phyloP scores from a whole-genome alignment of 192 early-diverging fungal species.

The Glomus cerebriforme region DNA sequence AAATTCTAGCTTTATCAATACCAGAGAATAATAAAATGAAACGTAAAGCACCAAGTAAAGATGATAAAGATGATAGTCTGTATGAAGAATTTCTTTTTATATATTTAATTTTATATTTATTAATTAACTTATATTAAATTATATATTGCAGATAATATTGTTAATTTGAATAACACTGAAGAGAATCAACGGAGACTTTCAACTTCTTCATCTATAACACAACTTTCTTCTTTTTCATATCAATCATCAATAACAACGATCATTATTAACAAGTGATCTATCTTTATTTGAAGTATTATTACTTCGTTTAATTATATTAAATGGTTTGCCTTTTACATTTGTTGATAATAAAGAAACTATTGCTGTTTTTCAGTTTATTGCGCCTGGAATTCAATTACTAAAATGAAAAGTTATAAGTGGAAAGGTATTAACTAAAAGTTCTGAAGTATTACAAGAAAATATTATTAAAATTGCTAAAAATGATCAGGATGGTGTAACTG shows the following conservation, averaged over 20 bases:
- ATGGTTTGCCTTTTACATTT: not conserved
- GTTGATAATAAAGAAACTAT: not conserved
- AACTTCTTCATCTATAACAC: no score
- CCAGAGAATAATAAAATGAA: not conserved
- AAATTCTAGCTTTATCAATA: not conserved
- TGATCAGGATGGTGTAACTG: no score
- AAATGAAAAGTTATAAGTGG: not conserved
- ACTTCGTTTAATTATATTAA: not conserved
- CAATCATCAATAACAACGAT: not conserved
- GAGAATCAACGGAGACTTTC: no score
- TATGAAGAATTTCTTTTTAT: no score
- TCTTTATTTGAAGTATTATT: not conserved
- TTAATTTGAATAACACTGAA: no score
- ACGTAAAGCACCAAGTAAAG: no score
- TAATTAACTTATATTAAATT: no score
- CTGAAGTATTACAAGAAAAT: not conserved
- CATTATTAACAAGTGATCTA: not conserved
- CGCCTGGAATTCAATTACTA: not conserved
- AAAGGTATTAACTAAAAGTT: not conserved
- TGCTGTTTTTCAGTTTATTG: not conserved
- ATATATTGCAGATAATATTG: no score
- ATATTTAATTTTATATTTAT: no score
- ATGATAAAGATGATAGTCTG: no score
- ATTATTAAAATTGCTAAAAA: no score
- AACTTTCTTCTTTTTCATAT: no score